Base-by-base conservation (phyloP, 2,329 filamentous ascomycete species). In the Xylaria sp. region DNA sequence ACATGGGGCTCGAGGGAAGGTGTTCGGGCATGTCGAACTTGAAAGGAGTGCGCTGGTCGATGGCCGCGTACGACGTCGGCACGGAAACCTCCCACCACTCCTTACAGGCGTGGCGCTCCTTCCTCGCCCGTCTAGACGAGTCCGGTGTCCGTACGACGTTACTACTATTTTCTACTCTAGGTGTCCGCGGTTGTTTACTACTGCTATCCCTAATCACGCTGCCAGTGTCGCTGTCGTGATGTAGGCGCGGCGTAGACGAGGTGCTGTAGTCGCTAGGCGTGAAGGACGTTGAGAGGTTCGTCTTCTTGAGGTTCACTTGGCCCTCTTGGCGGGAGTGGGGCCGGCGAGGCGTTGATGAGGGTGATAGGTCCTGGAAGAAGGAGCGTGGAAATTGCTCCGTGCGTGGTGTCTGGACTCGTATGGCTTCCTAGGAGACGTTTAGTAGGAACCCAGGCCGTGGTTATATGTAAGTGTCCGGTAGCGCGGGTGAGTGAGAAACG, bases 21-120 rank as follows among this genome's bases (percentile, higher is more conserved):
- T 87, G 85, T 69, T 87, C 84, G 1, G 84, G 84, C 12, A 87
- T 69, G 55, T 86, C 80, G 66, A 87, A 86, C 57, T 83, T 78
- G 65, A 87, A 87, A 4, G 32, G 32, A 6, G 54, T 21, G 16
- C 59, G 64, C 47, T 66, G 61, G n/a, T 58, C 55, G 1, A 60
- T 25, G 10, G 10, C 79, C 27, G 72, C 70, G 68, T 75, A 76
- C 27, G 72, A 64, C 8, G 69, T 66, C 16, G 74, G 62, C 16
- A 70, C 69, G 16, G 66, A 71, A 9, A 75, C 73, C 53, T 78
- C 77, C 77, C 76, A 78, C 78, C 78, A 79, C 66, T 80, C 75
- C 66, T 75, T 75, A 53, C 40, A 29, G 3, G 53, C 13, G 25
- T 32, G 16, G 44, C 32, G 32, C 32, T 32, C 42, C 21, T 32